Evolutionary conservation across 345 rosid species (phyloP).

Genomic region (Gossypium stocksii): DNA sequence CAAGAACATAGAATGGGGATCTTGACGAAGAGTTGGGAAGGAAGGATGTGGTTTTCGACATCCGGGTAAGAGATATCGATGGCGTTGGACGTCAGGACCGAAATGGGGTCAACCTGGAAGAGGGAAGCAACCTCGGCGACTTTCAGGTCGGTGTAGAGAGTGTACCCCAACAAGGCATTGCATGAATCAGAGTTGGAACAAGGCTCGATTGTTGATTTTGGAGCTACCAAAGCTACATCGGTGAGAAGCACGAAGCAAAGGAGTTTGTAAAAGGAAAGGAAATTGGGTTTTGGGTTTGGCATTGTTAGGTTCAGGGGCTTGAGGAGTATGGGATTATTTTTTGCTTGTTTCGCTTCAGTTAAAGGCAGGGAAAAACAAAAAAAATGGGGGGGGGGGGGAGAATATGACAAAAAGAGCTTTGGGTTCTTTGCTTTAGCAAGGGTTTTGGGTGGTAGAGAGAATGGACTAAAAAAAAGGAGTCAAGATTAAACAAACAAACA

Average conservation of each 20-base stretch:
- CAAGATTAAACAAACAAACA: background rate
- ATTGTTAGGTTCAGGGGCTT: background rate
- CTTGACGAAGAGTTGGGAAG: conserved; percentile 70
- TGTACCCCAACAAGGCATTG: conserved; percentile 80
- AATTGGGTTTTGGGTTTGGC: background rate
- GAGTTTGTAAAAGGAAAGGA: background rate
- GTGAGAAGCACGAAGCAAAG: conserved; percentile 22
- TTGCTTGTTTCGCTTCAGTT: no score
- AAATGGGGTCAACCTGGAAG: conserved; percentile 79
- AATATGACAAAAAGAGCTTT: background rate
- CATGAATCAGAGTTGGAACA: conserved; percentile 78
- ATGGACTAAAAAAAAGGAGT: background rate
- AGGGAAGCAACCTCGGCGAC: conserved; percentile 86
- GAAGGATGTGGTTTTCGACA: conserved; percentile 87
- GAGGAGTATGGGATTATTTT: no score
- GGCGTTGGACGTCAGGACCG: conserved; percentile 72
- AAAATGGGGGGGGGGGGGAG: no score
- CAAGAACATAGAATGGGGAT: conserved; percentile 85
- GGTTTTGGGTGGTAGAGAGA: background rate
- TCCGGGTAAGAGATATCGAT: conserved; percentile 89
- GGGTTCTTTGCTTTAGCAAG: conserved; percentile 3
- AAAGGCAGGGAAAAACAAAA: no score
- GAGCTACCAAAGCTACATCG: conserved; percentile 30
- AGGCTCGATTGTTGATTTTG: conserved; percentile 98
- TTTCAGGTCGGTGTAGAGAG: conserved; percentile 88